phyloP scores from a whole-genome alignment of 2,329 filamentous ascomycete genomes.

The Sclerotinia spermophila region DNA sequence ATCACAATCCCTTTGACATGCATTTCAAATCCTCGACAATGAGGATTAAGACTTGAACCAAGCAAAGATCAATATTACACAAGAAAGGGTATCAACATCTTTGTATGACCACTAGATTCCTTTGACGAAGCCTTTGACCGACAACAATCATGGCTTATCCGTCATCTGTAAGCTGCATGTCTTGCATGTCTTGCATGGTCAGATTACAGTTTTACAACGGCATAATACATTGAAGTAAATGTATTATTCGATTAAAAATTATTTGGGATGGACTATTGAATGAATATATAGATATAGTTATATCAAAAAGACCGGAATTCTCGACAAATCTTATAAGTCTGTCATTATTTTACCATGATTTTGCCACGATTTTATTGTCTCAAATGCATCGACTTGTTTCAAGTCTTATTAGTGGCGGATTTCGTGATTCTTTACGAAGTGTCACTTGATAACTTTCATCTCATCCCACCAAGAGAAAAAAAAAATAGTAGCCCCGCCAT shows the following conservation, averaged over 20 bases:
- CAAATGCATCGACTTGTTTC: background rate
- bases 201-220: background rate
- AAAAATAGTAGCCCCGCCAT: conserved; percentile 14
- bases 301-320: background rate
- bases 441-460: background rate
- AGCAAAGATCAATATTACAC: background rate
- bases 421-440: background rate
- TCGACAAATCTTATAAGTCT: background rate
- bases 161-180: background rate
- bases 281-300: too few relatives aligned
- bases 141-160: background rate
- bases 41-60: too few relatives aligned
- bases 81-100: background rate
- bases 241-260: background rate
- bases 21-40: background rate
- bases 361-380: too few relatives aligned
- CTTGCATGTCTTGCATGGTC: background rate
- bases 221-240: background rate
- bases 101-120: background rate
- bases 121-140: background rate
- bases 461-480: background rate
- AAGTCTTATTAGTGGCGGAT: background rate
- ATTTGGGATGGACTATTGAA: background rate
- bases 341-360: too few relatives aligned
- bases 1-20: background rate